A percentile compares a stretch with the other conserved stretches of the same genome.
phyloP scores from a whole-genome alignment of 108 stramenopile species.

The Discostella stelligeroides region DNA sequence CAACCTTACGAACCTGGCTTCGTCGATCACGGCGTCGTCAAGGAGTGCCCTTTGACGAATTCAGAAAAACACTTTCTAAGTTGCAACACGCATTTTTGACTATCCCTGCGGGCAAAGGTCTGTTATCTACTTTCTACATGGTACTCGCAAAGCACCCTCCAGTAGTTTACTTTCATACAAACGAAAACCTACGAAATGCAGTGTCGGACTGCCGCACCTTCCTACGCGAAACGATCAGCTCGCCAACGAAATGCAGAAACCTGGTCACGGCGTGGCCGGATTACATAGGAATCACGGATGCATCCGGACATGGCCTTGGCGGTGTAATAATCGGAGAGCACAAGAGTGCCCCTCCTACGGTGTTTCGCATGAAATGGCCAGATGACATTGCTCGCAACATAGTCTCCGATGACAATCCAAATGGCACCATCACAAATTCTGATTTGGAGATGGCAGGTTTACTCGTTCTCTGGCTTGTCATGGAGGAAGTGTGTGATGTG shows the following conservation, averaged over 20 bases:
- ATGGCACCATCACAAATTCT: constrained; percentile 32
- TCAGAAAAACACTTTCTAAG: not conserved
- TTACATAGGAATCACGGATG: constrained; percentile 12
- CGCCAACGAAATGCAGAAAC: constrained; percentile 9
- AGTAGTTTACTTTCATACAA: constrained; percentile 4
- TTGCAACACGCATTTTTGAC: constrained; percentile 5
- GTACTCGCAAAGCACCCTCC: not conserved
- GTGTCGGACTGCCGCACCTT: not conserved
- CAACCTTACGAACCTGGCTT: not conserved
- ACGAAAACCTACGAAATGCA: not conserved
- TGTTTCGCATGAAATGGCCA: constrained; percentile 20
- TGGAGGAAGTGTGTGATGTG: not conserved
- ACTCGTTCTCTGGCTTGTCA: constrained; percentile 6
- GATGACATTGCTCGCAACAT: constrained; percentile 12
- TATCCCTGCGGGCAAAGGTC: constrained; percentile 4
- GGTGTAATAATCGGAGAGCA: constrained; percentile 18
- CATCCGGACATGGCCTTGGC: constrained; percentile 31
- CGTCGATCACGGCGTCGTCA: not conserved
- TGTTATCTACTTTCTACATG: not conserved
- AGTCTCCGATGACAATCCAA: constrained; percentile 31
- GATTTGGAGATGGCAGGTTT: constrained; percentile 43
- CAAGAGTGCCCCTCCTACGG: not conserved
- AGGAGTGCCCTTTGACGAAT: constrained; percentile 12
- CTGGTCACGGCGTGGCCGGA: constrained; percentile 9
- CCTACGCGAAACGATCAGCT: not conserved